A percentile compares a stretch with the other conserved stretches of the same genome.
These are phyloP conservation scores for Trichaptum fuscoviolaceum DNA, from an alignment of 768 basidiomycete genomes.

Conservation along the genomic window DNA sequence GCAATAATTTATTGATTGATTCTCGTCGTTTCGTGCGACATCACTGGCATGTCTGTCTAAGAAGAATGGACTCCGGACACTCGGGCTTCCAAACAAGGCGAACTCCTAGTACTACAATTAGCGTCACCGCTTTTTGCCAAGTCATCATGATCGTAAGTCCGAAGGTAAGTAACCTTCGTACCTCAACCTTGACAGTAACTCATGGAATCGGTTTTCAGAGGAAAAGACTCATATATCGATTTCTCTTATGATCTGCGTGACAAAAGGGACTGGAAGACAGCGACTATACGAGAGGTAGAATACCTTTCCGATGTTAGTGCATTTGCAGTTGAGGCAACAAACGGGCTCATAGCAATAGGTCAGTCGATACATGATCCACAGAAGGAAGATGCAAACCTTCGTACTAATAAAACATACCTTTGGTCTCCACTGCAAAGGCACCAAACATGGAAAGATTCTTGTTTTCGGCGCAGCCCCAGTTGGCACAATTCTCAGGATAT, in stretches of 20 bases:
- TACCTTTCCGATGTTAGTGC: conserved; percentile 47
- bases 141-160: neutral
- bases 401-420: too few relatives aligned
- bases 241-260: conserved; percentile 56
- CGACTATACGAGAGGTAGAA: conserved; percentile 41
- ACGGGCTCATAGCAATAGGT: conserved; percentile 61
- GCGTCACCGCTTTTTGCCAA: too few relatives aligned
- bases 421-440: conserved; percentile 37
- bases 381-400: neutral
- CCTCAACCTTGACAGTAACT: neutral
- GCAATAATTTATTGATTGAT: conserved; percentile 2
- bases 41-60: neutral
- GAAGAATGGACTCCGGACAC: neutral
- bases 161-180: neutral
- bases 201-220: conserved; percentile 3
- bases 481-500: conserved; percentile 41
- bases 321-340: conserved; percentile 54
- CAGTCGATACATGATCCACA: neutral
- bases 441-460: conserved; percentile 54
- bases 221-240: conserved; percentile 33
- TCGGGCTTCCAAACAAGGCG: too few relatives aligned
- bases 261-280: conserved; percentile 51
- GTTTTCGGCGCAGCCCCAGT: conserved; percentile 69
- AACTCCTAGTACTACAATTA: neutral
- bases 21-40: neutral